Percentiles rank a stretch among this genome's conserved stretches.
Evolutionary conservation across 2,329 filamentous ascomycete genomes (phyloP).

Genomic region (Talaromyces sp.): DNA sequence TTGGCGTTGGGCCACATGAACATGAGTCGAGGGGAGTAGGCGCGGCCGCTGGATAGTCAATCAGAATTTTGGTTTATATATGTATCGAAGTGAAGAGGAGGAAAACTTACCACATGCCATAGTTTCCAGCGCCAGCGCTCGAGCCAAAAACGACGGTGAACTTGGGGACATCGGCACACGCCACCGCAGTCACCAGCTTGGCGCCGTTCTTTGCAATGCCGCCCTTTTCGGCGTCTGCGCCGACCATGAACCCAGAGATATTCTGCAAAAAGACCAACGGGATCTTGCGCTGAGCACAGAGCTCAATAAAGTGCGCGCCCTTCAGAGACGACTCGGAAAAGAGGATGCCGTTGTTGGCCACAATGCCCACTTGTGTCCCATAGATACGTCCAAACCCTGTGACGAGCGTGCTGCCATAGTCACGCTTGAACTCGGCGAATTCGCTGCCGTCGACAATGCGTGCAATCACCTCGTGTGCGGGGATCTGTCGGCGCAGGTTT

Average conservation of each 20-base stretch:
- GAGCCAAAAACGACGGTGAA: conserved; percentile 95
- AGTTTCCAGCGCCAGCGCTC: conserved; percentile 91
- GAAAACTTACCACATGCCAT: conserved; percentile 75
- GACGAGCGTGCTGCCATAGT: conserved; percentile 82
- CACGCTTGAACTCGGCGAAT: conserved; percentile 90
- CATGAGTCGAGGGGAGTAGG: conserved; percentile 83
- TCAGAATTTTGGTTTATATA: conserved; percentile 1
- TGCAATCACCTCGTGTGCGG: conserved; percentile 84
- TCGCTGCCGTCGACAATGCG: conserved; percentile 85
- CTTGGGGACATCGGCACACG: conserved; percentile 90
- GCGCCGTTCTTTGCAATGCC: conserved; percentile 98
- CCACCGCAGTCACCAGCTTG: conserved; percentile 91
- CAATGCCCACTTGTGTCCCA: conserved; percentile 82
- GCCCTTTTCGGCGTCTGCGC: conserved; percentile 81
- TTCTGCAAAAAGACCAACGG: conserved; percentile 94
- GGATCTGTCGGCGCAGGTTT: conserved; percentile 78
- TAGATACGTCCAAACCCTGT: conserved; percentile 89
- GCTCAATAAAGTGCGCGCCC: conserved; percentile 93
- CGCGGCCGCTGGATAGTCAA: conserved; percentile 65
- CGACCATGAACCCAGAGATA: conserved; percentile 98
- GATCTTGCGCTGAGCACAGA: conserved; percentile 83
- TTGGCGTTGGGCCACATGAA: conserved; percentile 99
- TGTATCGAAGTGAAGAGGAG: background rate
- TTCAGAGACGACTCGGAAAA: conserved; percentile 87
- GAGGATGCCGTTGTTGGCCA: conserved; percentile 94